Evolutionary conservation across 331 rosid species (phyloP).

Genomic region (Quercus phellos): DNA sequence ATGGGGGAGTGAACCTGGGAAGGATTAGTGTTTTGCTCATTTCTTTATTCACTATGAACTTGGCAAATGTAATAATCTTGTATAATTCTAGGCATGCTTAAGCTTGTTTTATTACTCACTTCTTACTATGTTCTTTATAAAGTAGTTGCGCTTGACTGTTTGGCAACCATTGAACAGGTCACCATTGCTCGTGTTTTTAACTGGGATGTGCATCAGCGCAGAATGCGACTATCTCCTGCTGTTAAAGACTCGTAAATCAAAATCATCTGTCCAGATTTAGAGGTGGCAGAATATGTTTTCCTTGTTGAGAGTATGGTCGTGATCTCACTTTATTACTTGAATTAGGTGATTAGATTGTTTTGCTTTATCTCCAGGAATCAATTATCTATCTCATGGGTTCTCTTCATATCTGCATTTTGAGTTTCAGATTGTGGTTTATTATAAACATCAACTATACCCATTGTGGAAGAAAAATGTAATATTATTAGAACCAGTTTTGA

Average conservation of each 20-base stretch:
- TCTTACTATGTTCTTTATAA: neutral
- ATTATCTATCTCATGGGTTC: neutral
- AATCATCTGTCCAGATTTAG: conserved; percentile 3
- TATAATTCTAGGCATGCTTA: neutral
- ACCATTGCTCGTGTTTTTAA: conserved; percentile 83
- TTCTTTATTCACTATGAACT: neutral
- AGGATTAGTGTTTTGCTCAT: neutral
- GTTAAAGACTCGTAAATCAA: conserved; percentile 26
- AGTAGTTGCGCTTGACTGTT: conserved; percentile 15
- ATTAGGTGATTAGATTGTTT: conserved; percentile 9
- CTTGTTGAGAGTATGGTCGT: conserved; percentile 30
- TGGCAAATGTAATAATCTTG: neutral
- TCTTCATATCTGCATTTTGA: neutral
- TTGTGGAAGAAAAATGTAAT: conserved; percentile 19
- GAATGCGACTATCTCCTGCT: conserved; percentile 34
- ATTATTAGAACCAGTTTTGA: conserved; percentile 28
- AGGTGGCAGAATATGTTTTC: conserved; percentile 21
- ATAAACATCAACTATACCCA: neutral
- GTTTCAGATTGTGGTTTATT: conserved; percentile 16
- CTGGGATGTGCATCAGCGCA: conserved; percentile 89
- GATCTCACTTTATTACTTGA: conserved; percentile 4
- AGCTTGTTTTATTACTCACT: neutral
- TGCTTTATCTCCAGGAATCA: neutral
- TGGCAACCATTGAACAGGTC: conserved; percentile 40
- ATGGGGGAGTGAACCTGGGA: neutral